Conservation (phyloP, 1,139 yeast genomes). For the Yamadazyma aaseri region DNA sequence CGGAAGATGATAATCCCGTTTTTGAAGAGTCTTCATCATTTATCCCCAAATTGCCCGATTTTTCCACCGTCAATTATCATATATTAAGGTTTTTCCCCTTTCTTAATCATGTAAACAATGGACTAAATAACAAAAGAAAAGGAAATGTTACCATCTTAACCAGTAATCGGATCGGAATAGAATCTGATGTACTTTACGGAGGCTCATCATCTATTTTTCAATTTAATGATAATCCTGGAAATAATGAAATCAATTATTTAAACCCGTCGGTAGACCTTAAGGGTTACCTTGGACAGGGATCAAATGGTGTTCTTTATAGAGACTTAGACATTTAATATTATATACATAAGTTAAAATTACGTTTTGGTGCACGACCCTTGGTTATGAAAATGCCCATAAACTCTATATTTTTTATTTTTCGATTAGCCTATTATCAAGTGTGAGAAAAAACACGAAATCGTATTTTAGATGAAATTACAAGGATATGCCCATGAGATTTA, state of each 20-base stretch:
- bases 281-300: constrained; percentile 59
- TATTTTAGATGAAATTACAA: too few species aligned
- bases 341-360: too few species aligned
- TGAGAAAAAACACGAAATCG: too few species aligned
- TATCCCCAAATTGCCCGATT: constrained; percentile 20
- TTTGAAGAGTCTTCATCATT: constrained; percentile 9
- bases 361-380: too few species aligned
- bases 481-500: too few species aligned
- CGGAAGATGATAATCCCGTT: constrained; percentile 1
- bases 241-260: constrained; percentile 20
- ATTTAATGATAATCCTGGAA: constrained; percentile 32
- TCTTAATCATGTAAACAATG: constrained; percentile 40
- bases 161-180: constrained; percentile 76
- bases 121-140: constrained; percentile 21
- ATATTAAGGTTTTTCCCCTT: constrained; percentile 67
- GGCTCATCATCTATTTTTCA: constrained; percentile 64
- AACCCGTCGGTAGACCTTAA: constrained; percentile 53
- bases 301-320: constrained; percentile 59
- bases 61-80: constrained; percentile 57
- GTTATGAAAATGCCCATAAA: too few species aligned
- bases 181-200: constrained; percentile 66
- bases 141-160: constrained; percentile 41
- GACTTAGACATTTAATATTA: constrained; percentile 43
- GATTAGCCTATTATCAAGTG: too few species aligned
- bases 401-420: too few species aligned